Conservation (phyloP, 2,329 filamentous ascomycete genomes). For the Neurospora crassa region DNA sequence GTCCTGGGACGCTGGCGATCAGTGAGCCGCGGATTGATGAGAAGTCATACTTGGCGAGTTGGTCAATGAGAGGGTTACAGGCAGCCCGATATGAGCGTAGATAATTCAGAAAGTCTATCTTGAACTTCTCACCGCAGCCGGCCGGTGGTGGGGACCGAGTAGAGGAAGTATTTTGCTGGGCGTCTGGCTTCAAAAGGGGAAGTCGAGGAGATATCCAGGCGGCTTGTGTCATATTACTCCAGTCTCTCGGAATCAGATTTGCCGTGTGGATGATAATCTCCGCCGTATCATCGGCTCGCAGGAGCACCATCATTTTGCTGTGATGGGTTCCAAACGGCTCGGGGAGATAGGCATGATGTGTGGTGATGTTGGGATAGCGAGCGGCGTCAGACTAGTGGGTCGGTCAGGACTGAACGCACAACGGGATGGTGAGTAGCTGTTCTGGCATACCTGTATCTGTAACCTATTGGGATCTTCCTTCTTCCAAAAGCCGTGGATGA, state of each 20-base stretch:
- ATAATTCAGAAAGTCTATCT: conserved; percentile 65
- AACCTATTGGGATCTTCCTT: conserved; percentile 52
- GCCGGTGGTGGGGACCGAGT: conserved; percentile 16
- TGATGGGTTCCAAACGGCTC: conserved; percentile 82
- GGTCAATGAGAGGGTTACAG: conserved; percentile 43
- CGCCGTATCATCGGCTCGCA: conserved; percentile 66
- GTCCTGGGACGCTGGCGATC: conserved; percentile 69
- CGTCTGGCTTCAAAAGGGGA: conserved; percentile 31
- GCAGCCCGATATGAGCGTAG: conserved; percentile 55
- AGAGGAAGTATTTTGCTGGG: background rate
- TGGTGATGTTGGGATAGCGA: conserved; percentile 55
- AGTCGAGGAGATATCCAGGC: conserved; percentile 70
- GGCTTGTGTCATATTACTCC: conserved; percentile 80
- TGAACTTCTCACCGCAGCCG: conserved; percentile 63
- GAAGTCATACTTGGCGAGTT: conserved; percentile 60
- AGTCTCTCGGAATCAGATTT: conserved; percentile 83
- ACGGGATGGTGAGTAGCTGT: background rate
- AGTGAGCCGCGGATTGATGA: conserved; percentile 57
- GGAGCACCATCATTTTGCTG: conserved; percentile 77
- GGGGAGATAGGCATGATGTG: conserved; percentile 69
- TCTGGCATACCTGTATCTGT: conserved; percentile 41
- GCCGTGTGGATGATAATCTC: conserved; percentile 82
- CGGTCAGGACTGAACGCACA: background rate
- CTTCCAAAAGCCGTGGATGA: conserved; percentile 58
- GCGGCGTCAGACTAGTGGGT: conserved; percentile 28